These are phyloP conservation scores for Apiospora phragmitis DNA, from an alignment of 2,329 filamentous ascomycete genomes.

Conservation along the genomic window DNA sequence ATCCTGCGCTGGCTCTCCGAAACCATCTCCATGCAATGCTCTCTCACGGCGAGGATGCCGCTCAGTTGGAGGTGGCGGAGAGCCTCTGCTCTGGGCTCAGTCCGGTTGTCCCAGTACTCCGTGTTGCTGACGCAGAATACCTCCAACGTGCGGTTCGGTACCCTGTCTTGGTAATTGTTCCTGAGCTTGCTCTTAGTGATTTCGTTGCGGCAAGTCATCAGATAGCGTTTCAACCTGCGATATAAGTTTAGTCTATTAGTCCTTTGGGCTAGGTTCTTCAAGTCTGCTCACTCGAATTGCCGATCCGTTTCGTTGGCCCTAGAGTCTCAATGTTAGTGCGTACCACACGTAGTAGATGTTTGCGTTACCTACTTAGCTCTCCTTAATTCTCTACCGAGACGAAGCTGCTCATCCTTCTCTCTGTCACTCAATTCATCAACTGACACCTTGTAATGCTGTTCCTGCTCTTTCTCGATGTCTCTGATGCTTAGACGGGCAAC, in stretches of 20 bases:
- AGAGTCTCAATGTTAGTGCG: not conserved
- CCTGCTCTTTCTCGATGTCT: not conserved
- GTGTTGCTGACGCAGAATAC: slow-evolving; percentile 48
- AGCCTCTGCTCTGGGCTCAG: slow-evolving; percentile 23
- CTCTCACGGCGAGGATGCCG: slow-evolving; percentile 41
- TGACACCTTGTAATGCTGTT: not conserved
- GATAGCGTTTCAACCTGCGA: slow-evolving; percentile 20
- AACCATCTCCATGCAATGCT: slow-evolving; percentile 46
- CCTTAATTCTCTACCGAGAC: not conserved
- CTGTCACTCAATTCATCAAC: not conserved
- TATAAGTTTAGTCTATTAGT: too few relatives aligned
- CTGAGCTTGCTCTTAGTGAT: slow-evolving; percentile 32
- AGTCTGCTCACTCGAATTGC: not conserved
- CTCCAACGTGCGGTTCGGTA: slow-evolving; percentile 25
- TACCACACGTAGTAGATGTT: not conserved
- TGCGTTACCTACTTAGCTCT: not conserved
- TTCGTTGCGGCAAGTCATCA: slow-evolving; percentile 40
- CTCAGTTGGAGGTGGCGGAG: slow-evolving; percentile 38
- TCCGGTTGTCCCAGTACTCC: slow-evolving; percentile 40
- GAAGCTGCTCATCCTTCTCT: not conserved
- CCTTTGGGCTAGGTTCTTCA: too few relatives aligned
- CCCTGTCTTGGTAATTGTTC: slow-evolving; percentile 27
- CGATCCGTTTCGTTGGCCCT: not conserved
- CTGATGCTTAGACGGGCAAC: not conserved
- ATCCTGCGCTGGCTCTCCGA: slow-evolving; percentile 40